Percentiles rank a stretch among this genome's conserved stretches.
Conservation (phyloP, 2,329 filamentous ascomycete species). For the Epichloe elymi region DNA sequence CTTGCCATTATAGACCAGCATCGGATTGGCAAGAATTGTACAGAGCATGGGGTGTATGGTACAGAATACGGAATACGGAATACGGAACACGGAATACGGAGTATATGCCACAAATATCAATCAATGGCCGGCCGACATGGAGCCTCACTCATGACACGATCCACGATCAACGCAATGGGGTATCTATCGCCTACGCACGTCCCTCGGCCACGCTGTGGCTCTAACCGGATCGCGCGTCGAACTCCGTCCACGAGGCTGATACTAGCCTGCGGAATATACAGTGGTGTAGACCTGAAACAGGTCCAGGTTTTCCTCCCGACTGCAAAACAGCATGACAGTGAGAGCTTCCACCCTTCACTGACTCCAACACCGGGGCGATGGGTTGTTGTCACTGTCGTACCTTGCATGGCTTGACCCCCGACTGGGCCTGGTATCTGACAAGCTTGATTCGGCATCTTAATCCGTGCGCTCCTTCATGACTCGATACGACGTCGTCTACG, state of each 20-base stretch:
- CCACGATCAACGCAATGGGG: too few relatives aligned
- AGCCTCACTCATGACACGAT: too few relatives aligned
- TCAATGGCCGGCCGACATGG: too few relatives aligned
- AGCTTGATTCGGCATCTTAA: not conserved
- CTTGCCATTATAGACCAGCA: too few relatives aligned
- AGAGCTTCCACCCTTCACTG: not conserved
- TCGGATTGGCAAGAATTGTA: too few relatives aligned
- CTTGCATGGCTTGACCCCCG: slow-evolving; percentile 9
- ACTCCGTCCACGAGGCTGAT: slow-evolving; percentile 8
- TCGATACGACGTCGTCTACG: not conserved
- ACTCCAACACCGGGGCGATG: not conserved
- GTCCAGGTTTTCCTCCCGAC: slow-evolving; percentile 2
- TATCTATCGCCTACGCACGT: not conserved
- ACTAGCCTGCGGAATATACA: not conserved
- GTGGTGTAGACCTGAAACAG: slow-evolving; percentile 9
- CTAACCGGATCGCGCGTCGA: slow-evolving; percentile 7
- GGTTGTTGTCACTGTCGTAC: slow-evolving; percentile 10
- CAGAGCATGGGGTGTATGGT: too few relatives aligned
- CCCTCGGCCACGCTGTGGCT: slow-evolving; percentile 1
- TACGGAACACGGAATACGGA: too few relatives aligned
- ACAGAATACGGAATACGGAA: too few relatives aligned
- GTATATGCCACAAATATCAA: too few relatives aligned
- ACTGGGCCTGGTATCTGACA: not conserved
- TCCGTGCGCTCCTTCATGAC: not conserved
- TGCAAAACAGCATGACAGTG: slow-evolving; percentile 4